Base-by-base conservation (phyloP, 1,284 basidiomycete genomes). In the Ustilago lituana region DNA sequence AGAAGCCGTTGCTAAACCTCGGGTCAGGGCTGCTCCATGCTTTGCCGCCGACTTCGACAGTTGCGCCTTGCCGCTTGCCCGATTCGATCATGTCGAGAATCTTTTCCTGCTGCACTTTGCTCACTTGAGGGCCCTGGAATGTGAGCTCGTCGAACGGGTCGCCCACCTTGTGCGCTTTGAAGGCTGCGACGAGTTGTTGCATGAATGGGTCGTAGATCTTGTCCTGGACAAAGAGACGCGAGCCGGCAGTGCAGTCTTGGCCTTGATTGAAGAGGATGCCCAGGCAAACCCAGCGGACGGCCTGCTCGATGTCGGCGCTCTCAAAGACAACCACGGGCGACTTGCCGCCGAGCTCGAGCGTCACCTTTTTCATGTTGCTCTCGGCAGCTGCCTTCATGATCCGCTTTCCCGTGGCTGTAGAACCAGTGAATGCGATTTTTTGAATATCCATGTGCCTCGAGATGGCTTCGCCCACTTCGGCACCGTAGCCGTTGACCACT, bases 41-140 rank as follows among this genome's bases (percentile, higher is more conserved):
- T 12, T 46, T 40, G 44, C 94, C 94, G 37, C 93, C 94, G 22
- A 85, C 72, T 81, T 89, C 87, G 31, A 93, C 85, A 15, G 83
- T 93, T 12, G 71, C 75, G 14, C 94, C 94, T 55, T 93, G 93
- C 36, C 87, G 74, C 84, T 90, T 91, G 22, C 94, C 94, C n/a
- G 88, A 88, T 57, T 93, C 83, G 83, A 97, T 94, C 86, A 92
- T 94, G 41, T 84, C 85, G 89, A 93, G 90, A 84, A 94, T 90
- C 72, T 92, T 90, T 81, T 97, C 91, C 75, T 90, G 91, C 82
- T 97, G 94, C 23, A 60, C 56, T 32, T 72, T 55, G 23, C 88
- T 91, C 55, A 94, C 90, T 83, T 93, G 91, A n/a, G 94, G 92
- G 31, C 93, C 93, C 79, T 94, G 92, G 84, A 89, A 87, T 1